Base-by-base conservation (phyloP, 352 stramenopile genomes). In the Phytopythium helicoides region DNA sequence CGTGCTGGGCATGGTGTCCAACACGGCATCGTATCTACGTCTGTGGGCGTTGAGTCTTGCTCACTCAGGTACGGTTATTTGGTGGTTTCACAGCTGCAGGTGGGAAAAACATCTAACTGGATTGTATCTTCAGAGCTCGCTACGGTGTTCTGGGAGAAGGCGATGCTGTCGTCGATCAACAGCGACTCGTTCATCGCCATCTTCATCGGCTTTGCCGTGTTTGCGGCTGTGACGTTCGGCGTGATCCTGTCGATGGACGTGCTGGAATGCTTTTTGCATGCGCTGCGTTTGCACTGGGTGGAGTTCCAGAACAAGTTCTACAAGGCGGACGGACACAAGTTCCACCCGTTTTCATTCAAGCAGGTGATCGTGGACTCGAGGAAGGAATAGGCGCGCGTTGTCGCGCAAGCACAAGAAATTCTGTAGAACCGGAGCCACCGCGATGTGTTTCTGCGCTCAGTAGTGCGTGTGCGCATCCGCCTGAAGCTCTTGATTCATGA, bases 271-370 rank as follows among this genome's bases (percentile, higher is more conserved):
- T 99, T 99, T 76, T 77, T 99, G 47, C 97, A 99, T 73, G 96
- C 97, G 14, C 82, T 99, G 52, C 96, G 97, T 90, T 83, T 99
- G 58, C 97, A 99, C 76, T 99, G 97, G 97, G 81, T 99, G 51
- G 97, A 99, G 79, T 99, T 99, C 79, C 97, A 99, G 77, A 98
- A 93, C 83, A 99, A 99, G 76, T 99, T 99, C 67, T 99, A 98
- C 83, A 96, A 97, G 63, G 97, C 95, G 12, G 96, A 99, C 73
- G 97, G 97, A 40, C 79, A 97, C 70, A 97, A 97, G 64, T 99
- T 99, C 83, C 74, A 94, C 50, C 96, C 96, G 36, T 98, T 98
- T 58, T 97, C 85, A 42, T 98, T 98, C 82, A 87, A 89, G 60
- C 73, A 91, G 54, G 72, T 78, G 38, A 91, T 91, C 58, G 79